Evolutionary conservation across 768 basidiomycete genomes (phyloP).

Genomic region (Pulveroboletus ravenelii): DNA sequence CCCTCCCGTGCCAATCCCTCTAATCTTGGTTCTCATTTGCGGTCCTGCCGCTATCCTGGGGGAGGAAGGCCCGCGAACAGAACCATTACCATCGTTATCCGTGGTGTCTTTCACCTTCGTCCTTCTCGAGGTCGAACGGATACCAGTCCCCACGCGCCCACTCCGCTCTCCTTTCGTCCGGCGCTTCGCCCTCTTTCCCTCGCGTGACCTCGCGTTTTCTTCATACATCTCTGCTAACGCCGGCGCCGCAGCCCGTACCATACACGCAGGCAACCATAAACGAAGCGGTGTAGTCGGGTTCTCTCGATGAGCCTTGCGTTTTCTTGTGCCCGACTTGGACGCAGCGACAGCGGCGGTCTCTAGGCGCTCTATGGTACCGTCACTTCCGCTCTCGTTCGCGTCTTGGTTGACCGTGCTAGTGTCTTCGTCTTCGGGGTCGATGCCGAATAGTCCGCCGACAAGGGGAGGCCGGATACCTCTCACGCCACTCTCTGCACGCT

Average conservation of each 20-base stretch:
- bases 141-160: not conserved
- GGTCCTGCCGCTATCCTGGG: conserved; percentile 1
- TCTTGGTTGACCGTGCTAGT: conserved; percentile 24
- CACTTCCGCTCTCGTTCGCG: conserved; percentile 43
- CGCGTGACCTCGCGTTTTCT: conserved; percentile 48
- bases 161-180: conserved; percentile 18
- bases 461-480: conserved; percentile 51
- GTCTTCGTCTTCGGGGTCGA: conserved; percentile 45
- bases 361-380: conserved; percentile 25
- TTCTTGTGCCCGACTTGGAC: conserved; percentile 17
- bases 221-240: conserved; percentile 60
- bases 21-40: conserved; percentile 9
- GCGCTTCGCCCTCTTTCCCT: conserved; percentile 34
- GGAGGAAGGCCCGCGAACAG: conserved; percentile 1
- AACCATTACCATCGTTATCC: not conserved
- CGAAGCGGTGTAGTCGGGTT: conserved; percentile 51
- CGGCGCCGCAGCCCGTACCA: conserved; percentile 67
- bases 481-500: conserved; percentile 61
- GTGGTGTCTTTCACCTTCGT: not conserved
- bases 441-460: conserved; percentile 34
- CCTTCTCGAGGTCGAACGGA: not conserved
- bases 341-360: conserved; percentile 24
- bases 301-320: conserved; percentile 25
- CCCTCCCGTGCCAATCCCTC: not conserved
- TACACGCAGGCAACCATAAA: conserved; percentile 80